Percentiles rank a stretch among this genome's conserved stretches.
These are phyloP conservation scores for Acanthamoeba lenticulata DNA, from an alignment of 208 protist species.

Conservation along the genomic window DNA sequence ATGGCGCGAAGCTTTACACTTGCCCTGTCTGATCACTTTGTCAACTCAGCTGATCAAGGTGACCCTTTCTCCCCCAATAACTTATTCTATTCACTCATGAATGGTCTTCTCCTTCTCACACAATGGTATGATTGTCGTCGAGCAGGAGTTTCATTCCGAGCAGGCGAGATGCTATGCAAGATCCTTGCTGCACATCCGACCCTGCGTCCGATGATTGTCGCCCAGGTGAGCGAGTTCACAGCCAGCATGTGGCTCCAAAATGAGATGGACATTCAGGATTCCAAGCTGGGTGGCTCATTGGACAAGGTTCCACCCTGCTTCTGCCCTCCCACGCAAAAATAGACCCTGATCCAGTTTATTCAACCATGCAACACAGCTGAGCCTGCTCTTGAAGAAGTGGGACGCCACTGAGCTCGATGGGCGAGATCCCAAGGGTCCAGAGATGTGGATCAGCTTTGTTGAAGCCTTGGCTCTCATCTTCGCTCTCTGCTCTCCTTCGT, in stretches of 20 bases:
- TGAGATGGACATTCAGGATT: slow-evolving; percentile 61
- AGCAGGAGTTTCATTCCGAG: slow-evolving; percentile 37
- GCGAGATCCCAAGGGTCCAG: slow-evolving; percentile 30
- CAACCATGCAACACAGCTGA: neutral
- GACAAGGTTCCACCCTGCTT: slow-evolving; percentile 15
- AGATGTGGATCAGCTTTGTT: slow-evolving; percentile 64
- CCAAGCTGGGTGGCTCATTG: slow-evolving; percentile 36
- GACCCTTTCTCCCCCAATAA: neutral
- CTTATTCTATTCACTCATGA: too few species aligned
- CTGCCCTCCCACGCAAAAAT: neutral
- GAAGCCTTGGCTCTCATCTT: slow-evolving; percentile 59
- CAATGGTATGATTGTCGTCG: too few species aligned
- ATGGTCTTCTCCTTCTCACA: neutral
- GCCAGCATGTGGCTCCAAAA: slow-evolving; percentile 37
- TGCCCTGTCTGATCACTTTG: slow-evolving; percentile 25
- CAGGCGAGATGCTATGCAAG: slow-evolving; percentile 37
- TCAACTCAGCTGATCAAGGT: slow-evolving; percentile 63
- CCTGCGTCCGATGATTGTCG: slow-evolving; percentile 34
- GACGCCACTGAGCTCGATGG: slow-evolving; percentile 51
- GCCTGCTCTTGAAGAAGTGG: slow-evolving; percentile 24
- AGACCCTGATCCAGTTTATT: neutral
- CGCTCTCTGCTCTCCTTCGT: slow-evolving; percentile 1
- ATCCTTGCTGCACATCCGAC: slow-evolving; percentile 25
- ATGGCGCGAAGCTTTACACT: slow-evolving; percentile 59
- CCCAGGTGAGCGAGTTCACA: slow-evolving; percentile 59